These are phyloP conservation scores for Lachnellula occidentalis DNA, from an alignment of 2,329 filamentous ascomycete genomes.

Conservation along the genomic window DNA sequence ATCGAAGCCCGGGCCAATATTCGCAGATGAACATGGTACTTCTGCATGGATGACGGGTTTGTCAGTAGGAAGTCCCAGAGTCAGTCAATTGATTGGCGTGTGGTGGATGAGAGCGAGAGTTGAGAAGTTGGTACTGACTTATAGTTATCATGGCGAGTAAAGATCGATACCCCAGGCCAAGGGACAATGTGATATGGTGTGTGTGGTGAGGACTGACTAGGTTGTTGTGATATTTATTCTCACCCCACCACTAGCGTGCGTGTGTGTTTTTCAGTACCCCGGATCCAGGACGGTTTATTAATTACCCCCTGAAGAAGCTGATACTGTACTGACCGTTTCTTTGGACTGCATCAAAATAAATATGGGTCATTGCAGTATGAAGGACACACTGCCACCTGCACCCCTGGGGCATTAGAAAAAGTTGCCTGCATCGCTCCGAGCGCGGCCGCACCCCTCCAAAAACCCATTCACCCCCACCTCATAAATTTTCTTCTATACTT, in stretches of 20 bases:
- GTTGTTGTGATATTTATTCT: background rate
- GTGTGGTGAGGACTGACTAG: background rate
- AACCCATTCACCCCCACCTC: background rate
- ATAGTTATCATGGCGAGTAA: slow-evolving; percentile 21
- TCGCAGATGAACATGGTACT: slow-evolving; percentile 91
- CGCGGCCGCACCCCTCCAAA: background rate
- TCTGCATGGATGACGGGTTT: slow-evolving; percentile 25
- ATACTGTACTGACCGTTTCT: no score
- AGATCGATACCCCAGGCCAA: background rate
- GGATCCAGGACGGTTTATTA: background rate
- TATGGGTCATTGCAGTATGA: no score
- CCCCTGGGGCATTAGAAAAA: no score
- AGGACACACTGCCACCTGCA: no score
- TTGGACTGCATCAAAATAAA: no score
- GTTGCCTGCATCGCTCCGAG: background rate
- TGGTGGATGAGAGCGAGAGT: background rate
- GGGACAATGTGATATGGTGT: background rate
- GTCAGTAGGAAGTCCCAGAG: no score
- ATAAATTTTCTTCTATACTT: slow-evolving; percentile 5
- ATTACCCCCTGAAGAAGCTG: no score
- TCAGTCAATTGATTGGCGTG: no score
- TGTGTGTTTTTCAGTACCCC: background rate
- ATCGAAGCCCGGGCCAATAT: slow-evolving; percentile 96
- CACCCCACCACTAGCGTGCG: background rate
- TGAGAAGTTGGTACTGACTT: slow-evolving; percentile 13